Conservation (phyloP, 2,329 filamentous ascomycete genomes). For the Microsporum canis region DNA sequence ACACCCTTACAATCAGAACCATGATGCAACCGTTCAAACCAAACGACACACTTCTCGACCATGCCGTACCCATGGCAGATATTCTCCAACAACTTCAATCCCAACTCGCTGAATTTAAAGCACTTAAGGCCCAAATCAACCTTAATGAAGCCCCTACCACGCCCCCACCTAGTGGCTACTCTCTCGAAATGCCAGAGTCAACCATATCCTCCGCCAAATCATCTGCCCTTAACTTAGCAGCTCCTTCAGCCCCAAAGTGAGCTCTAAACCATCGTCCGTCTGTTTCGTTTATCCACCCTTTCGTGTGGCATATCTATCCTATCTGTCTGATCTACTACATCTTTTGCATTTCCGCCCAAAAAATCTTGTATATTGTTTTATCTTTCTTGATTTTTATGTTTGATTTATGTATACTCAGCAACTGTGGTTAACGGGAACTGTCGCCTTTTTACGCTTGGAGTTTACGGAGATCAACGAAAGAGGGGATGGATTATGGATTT, state of each 20-base stretch:
- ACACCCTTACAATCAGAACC: conserved; percentile 67
- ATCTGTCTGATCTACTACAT: background rate
- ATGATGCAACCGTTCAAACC: conserved; percentile 58
- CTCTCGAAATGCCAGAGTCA: background rate
- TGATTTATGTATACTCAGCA: background rate
- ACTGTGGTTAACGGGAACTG: background rate
- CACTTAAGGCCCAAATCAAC: conserved; percentile 31
- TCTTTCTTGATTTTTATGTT: background rate
- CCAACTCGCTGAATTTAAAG: conserved; percentile 32
- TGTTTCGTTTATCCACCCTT: background rate
- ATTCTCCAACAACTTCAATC: conserved; percentile 39
- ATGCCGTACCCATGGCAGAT: conserved; percentile 65
- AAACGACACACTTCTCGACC: conserved; percentile 54
- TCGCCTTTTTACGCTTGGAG: background rate
- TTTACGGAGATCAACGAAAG: conserved; percentile 1
- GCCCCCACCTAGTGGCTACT: background rate
- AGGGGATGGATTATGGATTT: background rate
- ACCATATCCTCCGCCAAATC: background rate
- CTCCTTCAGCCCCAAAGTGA: background rate
- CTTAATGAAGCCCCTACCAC: conserved; percentile 5
- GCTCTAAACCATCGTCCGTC: background rate
- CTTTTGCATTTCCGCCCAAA: background rate
- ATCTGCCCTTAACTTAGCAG: background rate
- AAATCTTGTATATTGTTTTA: background rate
- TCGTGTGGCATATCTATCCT: background rate